Evolutionary conservation across 129 eudicot genomes (phyloP), one percentile per base, ranked within the genome.

Genomic region (Centrapalus pauciflorus): DNA sequence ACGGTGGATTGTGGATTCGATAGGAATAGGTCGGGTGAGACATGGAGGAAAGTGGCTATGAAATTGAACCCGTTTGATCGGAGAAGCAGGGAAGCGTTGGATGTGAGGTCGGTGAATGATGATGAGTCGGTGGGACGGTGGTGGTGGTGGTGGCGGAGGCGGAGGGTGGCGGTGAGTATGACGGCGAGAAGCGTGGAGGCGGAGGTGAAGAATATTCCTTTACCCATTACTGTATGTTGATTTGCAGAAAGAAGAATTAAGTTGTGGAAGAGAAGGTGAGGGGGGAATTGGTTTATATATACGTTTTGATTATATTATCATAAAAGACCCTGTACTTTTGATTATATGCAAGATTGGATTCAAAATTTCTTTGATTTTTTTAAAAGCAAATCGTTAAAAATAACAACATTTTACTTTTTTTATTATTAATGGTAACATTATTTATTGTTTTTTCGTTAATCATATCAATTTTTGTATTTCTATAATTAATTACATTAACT

Each of bases 1-100:
- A 88, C 16, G 59, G 96, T 88, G 66, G 87, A 21, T 65, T 77
- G 46, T 16, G 86, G 79, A 13, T 75, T 5, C 3, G 84, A 69
- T 5, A 74, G 75, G 80, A 82, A 77, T 82, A 85, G 81, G 0
- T 82, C 84, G 7, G 93, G 93, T 11, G 89, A 77, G 75, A 82
- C 33, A 32, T 76, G 89, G 71, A 85, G 92, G 75, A 88, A 83
- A 57, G 91, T 85, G 61, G 91, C 86, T 21, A 66, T 37, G 72
- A 61, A 20, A 65, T 71, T 80, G 83, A 71, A 88, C 23, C 89
- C 89, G 38, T 80, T 82, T 73, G 63, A 48, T 23, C 89, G 82
- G 58, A 88, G 88, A 2, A 84, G 64, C 3, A 16, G 66, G 43
- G 96, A 77, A 69, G 92, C 85, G 79, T 77, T 85, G 70, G 64